phyloP scores from a whole-genome alignment of 768 basidiomycete species.

The Leucocoprinus birnbaumii region DNA sequence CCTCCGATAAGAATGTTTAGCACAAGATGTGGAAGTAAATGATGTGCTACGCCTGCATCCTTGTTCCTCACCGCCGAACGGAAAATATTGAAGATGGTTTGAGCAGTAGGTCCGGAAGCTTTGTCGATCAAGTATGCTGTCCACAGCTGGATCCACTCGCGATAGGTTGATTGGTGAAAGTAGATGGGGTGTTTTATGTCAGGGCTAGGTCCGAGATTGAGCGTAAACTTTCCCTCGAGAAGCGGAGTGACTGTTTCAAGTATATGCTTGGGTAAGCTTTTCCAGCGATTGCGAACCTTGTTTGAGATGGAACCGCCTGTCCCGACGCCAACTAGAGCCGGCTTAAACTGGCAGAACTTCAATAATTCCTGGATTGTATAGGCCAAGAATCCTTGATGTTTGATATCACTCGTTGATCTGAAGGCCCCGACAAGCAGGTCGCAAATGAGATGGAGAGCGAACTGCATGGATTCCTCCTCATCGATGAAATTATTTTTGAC shows the following conservation, averaged over 20 bases:
- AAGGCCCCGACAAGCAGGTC: slow-evolving; percentile 88
- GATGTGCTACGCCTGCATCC: slow-evolving; percentile 92
- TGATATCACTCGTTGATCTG: slow-evolving; percentile 90
- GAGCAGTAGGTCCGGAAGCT: slow-evolving; percentile 55
- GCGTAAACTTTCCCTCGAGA: slow-evolving; percentile 63
- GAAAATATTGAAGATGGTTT: slow-evolving; percentile 75
- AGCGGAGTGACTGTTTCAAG: slow-evolving; percentile 85
- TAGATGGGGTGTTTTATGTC: slow-evolving; percentile 73
- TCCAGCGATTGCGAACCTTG: slow-evolving; percentile 78
- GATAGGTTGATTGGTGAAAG: slow-evolving; percentile 70
- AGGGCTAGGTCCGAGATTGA: slow-evolving; percentile 39
- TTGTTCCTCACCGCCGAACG: slow-evolving; percentile 76
- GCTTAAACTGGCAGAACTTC: slow-evolving; percentile 81
- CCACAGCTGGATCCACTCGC: slow-evolving; percentile 96
- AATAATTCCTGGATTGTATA: slow-evolving; percentile 91
- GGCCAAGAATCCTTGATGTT: slow-evolving; percentile 85
- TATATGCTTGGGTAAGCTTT: slow-evolving; percentile 73
- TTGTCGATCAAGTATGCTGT: slow-evolving; percentile 74
- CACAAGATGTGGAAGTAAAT: slow-evolving; percentile 89
- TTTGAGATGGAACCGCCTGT: slow-evolving; percentile 48
- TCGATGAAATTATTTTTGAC: slow-evolving; percentile 81
- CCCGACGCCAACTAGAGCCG: slow-evolving; percentile 61
- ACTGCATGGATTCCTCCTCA: slow-evolving; percentile 68
- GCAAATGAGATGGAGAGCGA: slow-evolving; percentile 83
- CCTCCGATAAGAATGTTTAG: slow-evolving; percentile 83